These are phyloP conservation scores for Simplicillium aogashimaense DNA, from an alignment of 2,329 filamentous ascomycete species.

Conservation along the genomic window DNA sequence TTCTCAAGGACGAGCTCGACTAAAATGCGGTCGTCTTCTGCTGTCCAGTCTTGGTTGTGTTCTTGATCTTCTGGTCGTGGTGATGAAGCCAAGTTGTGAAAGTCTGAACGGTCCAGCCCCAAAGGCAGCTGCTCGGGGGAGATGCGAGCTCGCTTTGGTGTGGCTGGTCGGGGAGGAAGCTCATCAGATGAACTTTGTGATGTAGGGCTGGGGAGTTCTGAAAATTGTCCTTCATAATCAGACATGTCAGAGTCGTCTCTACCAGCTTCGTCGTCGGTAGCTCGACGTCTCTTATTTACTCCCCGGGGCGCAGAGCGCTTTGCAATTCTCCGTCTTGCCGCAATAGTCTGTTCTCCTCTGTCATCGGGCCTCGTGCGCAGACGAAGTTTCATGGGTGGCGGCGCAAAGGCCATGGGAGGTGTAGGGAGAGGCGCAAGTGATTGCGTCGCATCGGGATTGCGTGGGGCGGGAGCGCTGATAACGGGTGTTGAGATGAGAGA, in stretches of 20 bases:
- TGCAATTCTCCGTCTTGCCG: slow-evolving; percentile 35
- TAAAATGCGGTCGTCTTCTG: slow-evolving; percentile 53
- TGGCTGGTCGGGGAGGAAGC: slow-evolving; percentile 29
- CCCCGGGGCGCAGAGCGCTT: slow-evolving; percentile 38
- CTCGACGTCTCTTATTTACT: slow-evolving; percentile 40
- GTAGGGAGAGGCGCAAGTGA: slow-evolving; percentile 35
- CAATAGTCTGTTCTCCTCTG: slow-evolving; percentile 19
- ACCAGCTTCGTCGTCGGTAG: slow-evolving; percentile 13
- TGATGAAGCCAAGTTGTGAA: slow-evolving; percentile 35
- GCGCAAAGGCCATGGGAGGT: slow-evolving; percentile 43
- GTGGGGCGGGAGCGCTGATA: slow-evolving; percentile 4
- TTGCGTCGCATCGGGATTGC: neutral
- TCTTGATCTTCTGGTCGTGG: slow-evolving; percentile 19
- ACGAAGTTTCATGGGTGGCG: slow-evolving; percentile 43
- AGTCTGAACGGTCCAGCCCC: slow-evolving; percentile 48
- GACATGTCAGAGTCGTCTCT: slow-evolving; percentile 5
- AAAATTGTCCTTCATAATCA: neutral
- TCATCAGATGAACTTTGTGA: slow-evolving; percentile 1
- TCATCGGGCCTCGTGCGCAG: slow-evolving; percentile 34
- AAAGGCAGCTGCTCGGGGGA: slow-evolving; percentile 51
- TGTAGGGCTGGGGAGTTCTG: slow-evolving; percentile 9
- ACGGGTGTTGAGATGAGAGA: slow-evolving; percentile 38
- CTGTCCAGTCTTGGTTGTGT: slow-evolving; percentile 45
- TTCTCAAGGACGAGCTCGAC: slow-evolving; percentile 61
- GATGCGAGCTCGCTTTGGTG: slow-evolving; percentile 50